Evolutionary conservation across 805 yeast species (phyloP).

Genomic region (Huiozyma naganishii): DNA sequence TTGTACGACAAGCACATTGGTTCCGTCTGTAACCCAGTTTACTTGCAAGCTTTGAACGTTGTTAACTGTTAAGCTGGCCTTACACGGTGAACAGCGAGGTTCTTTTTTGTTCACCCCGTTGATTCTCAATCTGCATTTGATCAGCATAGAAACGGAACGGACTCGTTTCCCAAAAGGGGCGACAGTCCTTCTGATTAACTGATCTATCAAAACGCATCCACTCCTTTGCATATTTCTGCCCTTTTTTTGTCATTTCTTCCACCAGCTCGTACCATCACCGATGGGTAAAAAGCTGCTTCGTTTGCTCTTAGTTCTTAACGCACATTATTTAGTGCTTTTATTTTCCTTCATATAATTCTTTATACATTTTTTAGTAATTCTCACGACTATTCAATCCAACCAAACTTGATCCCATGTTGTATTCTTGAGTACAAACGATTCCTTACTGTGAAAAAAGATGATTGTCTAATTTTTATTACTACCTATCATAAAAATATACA

Average conservation of each 20-base stretch:
- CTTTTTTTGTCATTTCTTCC: neutral
- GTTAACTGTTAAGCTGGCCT: constrained; percentile 39
- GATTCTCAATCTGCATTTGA: neutral
- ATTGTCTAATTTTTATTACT: no score
- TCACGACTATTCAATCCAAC: no score
- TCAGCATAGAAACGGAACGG: constrained; percentile 1
- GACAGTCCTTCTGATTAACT: neutral
- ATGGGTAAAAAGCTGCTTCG: neutral
- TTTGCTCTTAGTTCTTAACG: no score
- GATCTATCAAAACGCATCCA: constrained; percentile 4
- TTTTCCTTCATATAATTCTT: neutral
- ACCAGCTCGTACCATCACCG: neutral
- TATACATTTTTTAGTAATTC: neutral
- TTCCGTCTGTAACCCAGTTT: constrained; percentile 51
- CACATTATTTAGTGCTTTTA: neutral
- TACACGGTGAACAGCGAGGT: neutral
- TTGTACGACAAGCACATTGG: constrained; percentile 57
- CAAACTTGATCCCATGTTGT: no score
- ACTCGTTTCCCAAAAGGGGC: no score
- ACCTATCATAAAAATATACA: no score
- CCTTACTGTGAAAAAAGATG: no score
- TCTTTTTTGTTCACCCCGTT: neutral
- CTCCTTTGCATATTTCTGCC: constrained; percentile 1
- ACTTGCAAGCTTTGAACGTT: constrained; percentile 48
- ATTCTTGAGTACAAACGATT: no score